Percentiles rank a stretch among this genome's conserved stretches.
These are phyloP conservation scores for Penicillium steckii DNA, from an alignment of 495 filamentous ascomycete species.

Conservation along the genomic window DNA sequence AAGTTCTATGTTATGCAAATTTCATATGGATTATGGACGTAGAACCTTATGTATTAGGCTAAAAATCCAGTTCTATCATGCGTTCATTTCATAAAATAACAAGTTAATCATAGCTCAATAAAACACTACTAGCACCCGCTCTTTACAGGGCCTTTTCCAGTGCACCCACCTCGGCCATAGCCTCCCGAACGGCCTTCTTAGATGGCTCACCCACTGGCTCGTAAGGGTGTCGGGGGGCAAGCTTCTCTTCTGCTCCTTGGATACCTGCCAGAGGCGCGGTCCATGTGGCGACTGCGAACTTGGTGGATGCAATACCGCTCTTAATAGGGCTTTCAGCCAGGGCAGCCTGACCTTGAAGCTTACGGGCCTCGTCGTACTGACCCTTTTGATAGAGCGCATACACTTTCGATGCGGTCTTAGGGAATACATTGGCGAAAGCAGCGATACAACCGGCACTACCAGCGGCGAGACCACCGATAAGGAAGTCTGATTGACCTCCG, in stretches of 20 bases:
- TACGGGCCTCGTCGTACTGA: constrained; percentile 60
- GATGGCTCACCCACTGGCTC: constrained; percentile 42
- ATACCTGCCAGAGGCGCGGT: constrained; percentile 26
- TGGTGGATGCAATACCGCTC: constrained; percentile 66
- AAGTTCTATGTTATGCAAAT: too few relatives aligned
- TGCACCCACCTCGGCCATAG: constrained; percentile 35
- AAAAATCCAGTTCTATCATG: not conserved
- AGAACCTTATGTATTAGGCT: too few relatives aligned
- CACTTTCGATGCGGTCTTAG: constrained; percentile 61
- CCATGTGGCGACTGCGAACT: constrained; percentile 54
- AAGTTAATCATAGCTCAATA: not conserved
- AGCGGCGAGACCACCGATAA: constrained; percentile 53
- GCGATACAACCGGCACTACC: constrained; percentile 58
- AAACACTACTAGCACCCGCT: not conserved
- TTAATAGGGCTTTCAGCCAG: constrained; percentile 80
- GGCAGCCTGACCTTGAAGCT: constrained; percentile 70
- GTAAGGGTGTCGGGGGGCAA: constrained; percentile 57
- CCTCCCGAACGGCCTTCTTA: constrained; percentile 45
- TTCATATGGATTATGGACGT: too few relatives aligned
- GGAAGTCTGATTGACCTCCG: constrained; percentile 69
- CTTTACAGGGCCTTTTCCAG: constrained; percentile 17
- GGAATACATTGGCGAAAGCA: constrained; percentile 67
- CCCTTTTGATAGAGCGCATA: constrained; percentile 64
- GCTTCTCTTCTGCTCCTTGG: constrained; percentile 16
- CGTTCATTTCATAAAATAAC: not conserved